Conservation (phyloP, 148 eudicot genomes). For the Persicaria tinctoria region DNA sequence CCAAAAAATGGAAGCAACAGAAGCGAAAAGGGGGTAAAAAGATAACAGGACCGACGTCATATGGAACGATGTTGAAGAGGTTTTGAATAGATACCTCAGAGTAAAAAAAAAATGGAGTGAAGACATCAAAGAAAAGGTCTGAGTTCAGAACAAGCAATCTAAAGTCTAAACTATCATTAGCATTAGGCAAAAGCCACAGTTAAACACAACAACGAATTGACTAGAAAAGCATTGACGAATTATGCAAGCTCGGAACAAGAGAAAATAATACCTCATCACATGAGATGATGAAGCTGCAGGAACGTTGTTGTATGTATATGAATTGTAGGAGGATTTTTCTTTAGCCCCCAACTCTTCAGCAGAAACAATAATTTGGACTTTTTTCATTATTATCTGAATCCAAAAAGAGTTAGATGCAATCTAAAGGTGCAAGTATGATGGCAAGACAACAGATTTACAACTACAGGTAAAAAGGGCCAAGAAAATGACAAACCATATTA, state of each 20-base stretch:
- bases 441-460: slow-evolving; percentile 3
- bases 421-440: background rate
- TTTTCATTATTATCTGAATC: slow-evolving; percentile 42
- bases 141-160: background rate
- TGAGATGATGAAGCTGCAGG: slow-evolving; percentile 50
- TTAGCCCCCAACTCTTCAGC: slow-evolving; percentile 72
- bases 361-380: slow-evolving; percentile 56
- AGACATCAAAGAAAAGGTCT: background rate
- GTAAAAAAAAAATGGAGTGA: background rate
- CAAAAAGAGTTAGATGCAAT: slow-evolving; percentile 6
- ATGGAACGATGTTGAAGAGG: background rate
- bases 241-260: background rate
- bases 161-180: background rate
- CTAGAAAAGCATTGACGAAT: background rate
- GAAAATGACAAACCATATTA: slow-evolving; percentile 40
- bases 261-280: slow-evolving; percentile 33
- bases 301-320: slow-evolving; percentile 43
- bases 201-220: background rate
- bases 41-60: background rate
- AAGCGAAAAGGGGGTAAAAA: background rate
- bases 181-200: background rate
- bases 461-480: background rate
- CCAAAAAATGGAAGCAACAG: background rate
- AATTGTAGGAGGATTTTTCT: slow-evolving; percentile 60
- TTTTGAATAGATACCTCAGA: background rate